Percentiles rank a stretch among this genome's conserved stretches.
These are phyloP conservation scores for Rhodotorula sp. DNA, from an alignment of 1,284 basidiomycete species.

Conservation along the genomic window DNA sequence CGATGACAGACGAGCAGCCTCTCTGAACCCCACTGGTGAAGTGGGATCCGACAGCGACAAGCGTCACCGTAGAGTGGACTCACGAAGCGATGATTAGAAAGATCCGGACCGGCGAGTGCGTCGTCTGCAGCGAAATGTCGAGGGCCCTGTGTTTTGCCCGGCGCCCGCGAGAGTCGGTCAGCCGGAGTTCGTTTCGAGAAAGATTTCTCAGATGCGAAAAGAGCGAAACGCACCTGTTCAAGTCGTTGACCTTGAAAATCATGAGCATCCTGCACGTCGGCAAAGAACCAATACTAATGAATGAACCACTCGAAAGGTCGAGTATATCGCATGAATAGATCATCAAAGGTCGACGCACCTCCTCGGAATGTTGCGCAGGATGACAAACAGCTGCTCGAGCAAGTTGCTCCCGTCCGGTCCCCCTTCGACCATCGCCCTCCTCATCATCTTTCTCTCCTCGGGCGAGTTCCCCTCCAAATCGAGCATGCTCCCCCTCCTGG, in stretches of 20 bases:
- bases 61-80: neutral
- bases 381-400: constrained; percentile 75
- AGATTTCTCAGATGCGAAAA: constrained; percentile 61
- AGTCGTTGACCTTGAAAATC: constrained; percentile 63
- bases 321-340: too few relatives aligned
- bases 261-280: constrained; percentile 60
- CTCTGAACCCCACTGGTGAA: too few relatives aligned
- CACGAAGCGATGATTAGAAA: constrained; percentile 83
- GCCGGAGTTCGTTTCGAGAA: constrained; percentile 53
- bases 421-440: constrained; percentile 76
- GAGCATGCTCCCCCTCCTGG: constrained; percentile 67
- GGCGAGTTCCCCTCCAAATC: constrained; percentile 66
- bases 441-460: constrained; percentile 72
- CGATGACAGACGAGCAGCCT: neutral
- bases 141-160: constrained; percentile 56
- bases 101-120: constrained; percentile 63
- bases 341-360: constrained; percentile 45
- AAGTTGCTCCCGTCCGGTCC: constrained; percentile 55
- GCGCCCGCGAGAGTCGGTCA: constrained; percentile 1
- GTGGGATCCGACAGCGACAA: neutral
- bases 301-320: too few relatives aligned
- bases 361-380: constrained; percentile 76
- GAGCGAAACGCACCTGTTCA: constrained; percentile 44
- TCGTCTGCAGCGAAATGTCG: constrained; percentile 57
- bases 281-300: too few relatives aligned